Percentiles rank a stretch among this genome's conserved stretches.
Evolutionary conservation across 192 early-diverging fungal species (phyloP).

Genomic region (Oehlia diaphana): DNA sequence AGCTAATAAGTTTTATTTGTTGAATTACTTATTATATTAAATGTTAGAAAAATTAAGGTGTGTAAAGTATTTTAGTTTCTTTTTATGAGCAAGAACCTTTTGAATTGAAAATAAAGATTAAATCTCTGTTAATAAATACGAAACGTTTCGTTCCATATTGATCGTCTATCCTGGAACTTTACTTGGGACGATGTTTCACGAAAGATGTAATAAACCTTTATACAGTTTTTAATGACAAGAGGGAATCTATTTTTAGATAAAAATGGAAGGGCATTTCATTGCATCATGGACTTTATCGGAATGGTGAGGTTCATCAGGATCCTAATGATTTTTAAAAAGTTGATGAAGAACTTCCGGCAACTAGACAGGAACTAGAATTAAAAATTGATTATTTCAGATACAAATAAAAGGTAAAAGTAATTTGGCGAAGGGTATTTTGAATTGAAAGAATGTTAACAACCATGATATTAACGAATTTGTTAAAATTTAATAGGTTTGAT

Average conservation of each 20-base stretch:
- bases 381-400: conserved; percentile 1
- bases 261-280: conserved; percentile 17
- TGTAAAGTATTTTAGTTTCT: not conserved
- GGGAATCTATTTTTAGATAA: conserved; percentile 26
- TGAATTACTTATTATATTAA: not conserved
- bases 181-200: conserved; percentile 18
- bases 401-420: not conserved
- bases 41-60: conserved; percentile 10
- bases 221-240: not conserved
- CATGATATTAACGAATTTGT: not conserved
- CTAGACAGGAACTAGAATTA: not conserved
- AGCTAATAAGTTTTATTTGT: too few relatives aligned
- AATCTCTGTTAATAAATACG: not conserved
- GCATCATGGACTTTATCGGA: conserved; percentile 14
- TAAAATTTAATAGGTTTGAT: not conserved
- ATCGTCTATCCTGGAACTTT: conserved; percentile 8
- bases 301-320: not conserved
- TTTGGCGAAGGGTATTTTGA: not conserved
- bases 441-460: not conserved
- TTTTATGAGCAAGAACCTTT: not conserved
- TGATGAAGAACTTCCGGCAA: not conserved
- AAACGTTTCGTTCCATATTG: conserved; percentile 7
- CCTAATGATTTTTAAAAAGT: too few relatives aligned
- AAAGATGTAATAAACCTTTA: not conserved
- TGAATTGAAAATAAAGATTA: not conserved